Percentiles rank a stretch among this genome's conserved stretches.
These are phyloP conservation scores for Castanea crenata DNA, from an alignment of 306 rosid genomes.

Conservation along the genomic window DNA sequence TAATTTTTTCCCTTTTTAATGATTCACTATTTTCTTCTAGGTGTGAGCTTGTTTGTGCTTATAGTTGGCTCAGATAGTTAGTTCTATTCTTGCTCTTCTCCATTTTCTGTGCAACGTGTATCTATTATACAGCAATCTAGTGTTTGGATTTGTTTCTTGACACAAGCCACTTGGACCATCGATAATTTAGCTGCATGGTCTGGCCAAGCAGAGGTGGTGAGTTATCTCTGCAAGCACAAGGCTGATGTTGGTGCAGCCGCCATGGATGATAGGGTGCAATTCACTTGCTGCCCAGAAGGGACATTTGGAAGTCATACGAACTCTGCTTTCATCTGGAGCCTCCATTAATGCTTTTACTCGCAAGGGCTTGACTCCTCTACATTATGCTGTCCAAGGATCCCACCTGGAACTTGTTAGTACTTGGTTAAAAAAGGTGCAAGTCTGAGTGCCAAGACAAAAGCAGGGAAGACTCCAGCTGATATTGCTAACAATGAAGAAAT, in stretches of 20 bases:
- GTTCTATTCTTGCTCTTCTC: background rate
- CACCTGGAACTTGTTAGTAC: constrained; percentile 77
- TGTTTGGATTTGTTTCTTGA: constrained; percentile 52
- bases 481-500: constrained; percentile 70
- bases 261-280: constrained; percentile 95
- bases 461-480: constrained; percentile 77
- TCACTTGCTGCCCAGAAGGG: constrained; percentile 94
- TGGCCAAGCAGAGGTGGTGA: constrained; percentile 69
- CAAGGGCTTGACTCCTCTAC: constrained; percentile 79
- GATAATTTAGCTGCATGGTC: constrained; percentile 94
- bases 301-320: constrained; percentile 65
- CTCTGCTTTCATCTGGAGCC: constrained; percentile 62
- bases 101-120: background rate
- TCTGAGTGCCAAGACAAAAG: constrained; percentile 61
- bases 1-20: background rate
- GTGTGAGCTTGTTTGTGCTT: background rate
- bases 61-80: background rate
- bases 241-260: constrained; percentile 94
- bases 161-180: constrained; percentile 36
- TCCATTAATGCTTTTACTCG: constrained; percentile 66
- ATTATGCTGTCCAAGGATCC: constrained; percentile 86
- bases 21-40: background rate
- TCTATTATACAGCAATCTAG: background rate
- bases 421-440: constrained; percentile 77
- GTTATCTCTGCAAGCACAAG: constrained; percentile 74